phyloP scores from a whole-genome alignment of 2,329 filamentous ascomycete species.

The Periconia macrospinosa region DNA sequence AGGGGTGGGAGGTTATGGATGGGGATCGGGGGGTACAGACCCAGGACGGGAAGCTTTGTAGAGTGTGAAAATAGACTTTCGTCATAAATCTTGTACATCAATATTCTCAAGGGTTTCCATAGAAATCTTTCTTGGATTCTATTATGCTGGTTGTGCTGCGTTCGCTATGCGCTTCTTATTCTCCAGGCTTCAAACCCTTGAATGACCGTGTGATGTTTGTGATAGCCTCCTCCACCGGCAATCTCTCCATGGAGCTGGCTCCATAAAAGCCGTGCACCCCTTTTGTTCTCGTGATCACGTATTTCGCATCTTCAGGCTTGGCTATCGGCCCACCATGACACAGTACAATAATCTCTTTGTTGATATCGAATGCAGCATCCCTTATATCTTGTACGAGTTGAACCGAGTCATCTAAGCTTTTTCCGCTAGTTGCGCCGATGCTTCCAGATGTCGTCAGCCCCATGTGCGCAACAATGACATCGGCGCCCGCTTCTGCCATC shows the following conservation, averaged over 20 bases:
- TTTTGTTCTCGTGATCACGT: conserved; percentile 61
- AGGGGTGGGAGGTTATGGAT: conserved; percentile 32
- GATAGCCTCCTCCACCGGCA: conserved; percentile 70
- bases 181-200: conserved; percentile 43
- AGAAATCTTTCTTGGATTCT: not conserved
- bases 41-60: conserved; percentile 31
- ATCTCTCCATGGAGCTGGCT: conserved; percentile 69
- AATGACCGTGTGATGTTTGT: conserved; percentile 59
- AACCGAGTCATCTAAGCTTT: conserved; percentile 67
- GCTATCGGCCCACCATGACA: conserved; percentile 73
- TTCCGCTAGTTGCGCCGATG: conserved; percentile 65
- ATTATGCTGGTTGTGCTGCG: not conserved
- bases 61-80: not conserved
- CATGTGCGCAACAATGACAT: conserved; percentile 70
- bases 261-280: conserved; percentile 74
- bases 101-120: too few species aligned
- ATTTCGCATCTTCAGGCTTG: conserved; percentile 63
- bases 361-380: conserved; percentile 60
- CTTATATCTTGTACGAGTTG: conserved; percentile 63
- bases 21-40: conserved; percentile 34
- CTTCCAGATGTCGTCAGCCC: conserved; percentile 66
- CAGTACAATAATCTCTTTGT: conserved; percentile 64
- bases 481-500: conserved; percentile 68
- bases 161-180: not conserved
- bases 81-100: too few species aligned